Percentiles rank a stretch among this genome's conserved stretches.
These are phyloP conservation scores for Pelargonium myrrhifolium DNA, from an alignment of 441 rosid genomes.

Conservation along the genomic window DNA sequence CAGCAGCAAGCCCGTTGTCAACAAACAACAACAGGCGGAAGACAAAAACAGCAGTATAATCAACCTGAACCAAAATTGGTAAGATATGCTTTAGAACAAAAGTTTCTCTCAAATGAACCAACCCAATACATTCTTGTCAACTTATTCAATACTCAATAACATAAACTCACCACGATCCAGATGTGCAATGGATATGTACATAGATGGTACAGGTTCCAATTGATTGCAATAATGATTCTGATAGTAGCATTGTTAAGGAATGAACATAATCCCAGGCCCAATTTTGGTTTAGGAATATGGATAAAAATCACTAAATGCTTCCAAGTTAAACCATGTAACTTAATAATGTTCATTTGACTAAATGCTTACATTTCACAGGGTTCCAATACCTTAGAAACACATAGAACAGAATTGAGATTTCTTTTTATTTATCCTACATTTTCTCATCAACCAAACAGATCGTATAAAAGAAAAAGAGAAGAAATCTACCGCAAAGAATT, in stretches of 20 bases:
- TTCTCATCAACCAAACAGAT: constrained; percentile 12
- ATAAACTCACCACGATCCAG: constrained; percentile 83
- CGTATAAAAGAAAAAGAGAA: background rate
- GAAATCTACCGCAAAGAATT: background rate
- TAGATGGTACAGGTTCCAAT: constrained; percentile 67
- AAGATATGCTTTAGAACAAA: constrained; percentile 12
- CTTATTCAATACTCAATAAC: background rate
- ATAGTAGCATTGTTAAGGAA: constrained; percentile 28
- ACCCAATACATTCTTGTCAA: background rate
- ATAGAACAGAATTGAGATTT: background rate
- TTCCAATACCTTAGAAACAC: background rate
- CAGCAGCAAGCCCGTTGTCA: constrained; percentile 92
- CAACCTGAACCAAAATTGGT: constrained; percentile 53
- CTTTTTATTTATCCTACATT: background rate
- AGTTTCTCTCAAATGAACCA: background rate
- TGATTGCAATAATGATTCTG: constrained; percentile 82
- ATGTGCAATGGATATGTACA: constrained; percentile 86
- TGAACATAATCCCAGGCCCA: constrained; percentile 3
- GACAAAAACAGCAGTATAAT: constrained; percentile 77
- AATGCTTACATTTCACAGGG: background rate
- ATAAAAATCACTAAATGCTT: background rate
- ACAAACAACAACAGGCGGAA: constrained; percentile 92
- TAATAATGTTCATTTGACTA: background rate
- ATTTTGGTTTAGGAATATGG: background rate
- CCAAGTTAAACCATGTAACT: constrained; percentile 2